Percentiles rank a stretch among this genome's conserved stretches.
These are phyloP conservation scores for Aspergillus phoenicis DNA, from an alignment of 2,329 filamentous ascomycete species.

Conservation along the genomic window DNA sequence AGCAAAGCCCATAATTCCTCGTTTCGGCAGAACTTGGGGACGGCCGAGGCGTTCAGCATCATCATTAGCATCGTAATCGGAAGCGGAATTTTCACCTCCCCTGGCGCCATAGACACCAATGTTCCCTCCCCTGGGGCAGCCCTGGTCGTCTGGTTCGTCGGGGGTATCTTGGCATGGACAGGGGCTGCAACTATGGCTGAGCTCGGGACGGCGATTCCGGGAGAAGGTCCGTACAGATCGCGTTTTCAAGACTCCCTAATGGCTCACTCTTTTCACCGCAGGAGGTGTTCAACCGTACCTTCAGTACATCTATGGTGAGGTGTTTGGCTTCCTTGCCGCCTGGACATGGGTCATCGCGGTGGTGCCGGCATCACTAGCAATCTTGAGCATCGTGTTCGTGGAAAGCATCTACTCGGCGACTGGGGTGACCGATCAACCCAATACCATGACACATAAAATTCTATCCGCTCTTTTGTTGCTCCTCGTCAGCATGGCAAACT, in stretches of 20 bases:
- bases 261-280: neutral
- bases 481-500: constrained; percentile 16
- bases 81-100: constrained; percentile 21
- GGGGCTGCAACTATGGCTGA: constrained; percentile 22
- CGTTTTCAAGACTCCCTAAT: too few species aligned
- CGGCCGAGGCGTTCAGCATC: constrained; percentile 22
- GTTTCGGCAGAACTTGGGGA: constrained; percentile 19
- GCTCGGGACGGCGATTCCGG: constrained; percentile 20
- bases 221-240: constrained; percentile 14
- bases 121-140: constrained; percentile 21
- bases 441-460: constrained; percentile 8
- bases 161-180: constrained; percentile 21
- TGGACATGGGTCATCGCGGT: constrained; percentile 25
- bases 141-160: constrained; percentile 20
- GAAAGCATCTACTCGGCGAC: constrained; percentile 21
- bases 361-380: constrained; percentile 20
- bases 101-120: constrained; percentile 20
- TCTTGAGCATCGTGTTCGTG: constrained; percentile 22
- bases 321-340: constrained; percentile 19
- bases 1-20: neutral
- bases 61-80: constrained; percentile 24
- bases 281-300: constrained; percentile 22
- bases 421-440: constrained; percentile 12
- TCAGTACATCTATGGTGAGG: constrained; percentile 20
- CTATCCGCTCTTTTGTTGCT: constrained; percentile 12